Evolutionary conservation across 306 rosid species (phyloP).

Genomic region (Morella rubra): DNA sequence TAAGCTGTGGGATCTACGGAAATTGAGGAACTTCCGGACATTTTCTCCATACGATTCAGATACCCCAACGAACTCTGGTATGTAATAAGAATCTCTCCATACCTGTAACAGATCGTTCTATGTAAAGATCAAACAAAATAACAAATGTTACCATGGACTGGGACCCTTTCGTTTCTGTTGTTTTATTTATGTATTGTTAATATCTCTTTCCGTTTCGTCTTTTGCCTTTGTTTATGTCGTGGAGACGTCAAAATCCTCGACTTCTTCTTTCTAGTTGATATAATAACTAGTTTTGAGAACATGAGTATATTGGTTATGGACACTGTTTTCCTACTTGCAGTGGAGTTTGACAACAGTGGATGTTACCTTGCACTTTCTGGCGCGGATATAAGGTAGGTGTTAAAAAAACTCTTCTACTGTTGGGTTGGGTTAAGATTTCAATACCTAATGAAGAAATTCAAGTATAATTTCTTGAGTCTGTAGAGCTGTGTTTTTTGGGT

Average conservation of each 20-base stretch:
- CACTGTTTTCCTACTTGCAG: slow-evolving; percentile 47
- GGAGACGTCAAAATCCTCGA: neutral
- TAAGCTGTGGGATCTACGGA: slow-evolving; percentile 95
- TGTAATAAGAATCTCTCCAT: slow-evolving; percentile 11
- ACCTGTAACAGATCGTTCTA: neutral
- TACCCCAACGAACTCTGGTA: slow-evolving; percentile 84
- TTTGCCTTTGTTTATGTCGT: neutral
- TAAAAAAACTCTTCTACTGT: slow-evolving; percentile 3
- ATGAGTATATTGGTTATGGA: neutral
- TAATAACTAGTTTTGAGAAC: neutral
- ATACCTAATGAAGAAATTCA: neutral
- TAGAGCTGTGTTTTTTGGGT: neutral
- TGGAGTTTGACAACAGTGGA: slow-evolving; percentile 96
- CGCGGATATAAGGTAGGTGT: slow-evolving; percentile 81
- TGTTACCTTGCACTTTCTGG: slow-evolving; percentile 91
- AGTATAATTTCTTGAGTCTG: neutral
- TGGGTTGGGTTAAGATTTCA: neutral
- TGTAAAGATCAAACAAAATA: neutral
- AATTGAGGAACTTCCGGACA: slow-evolving; percentile 81
- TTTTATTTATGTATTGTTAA: neutral
- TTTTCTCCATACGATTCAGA: slow-evolving; percentile 82
- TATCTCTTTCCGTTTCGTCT: neutral
- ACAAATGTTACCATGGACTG: no score
- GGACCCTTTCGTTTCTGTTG: neutral
- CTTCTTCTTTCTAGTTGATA: neutral